These are phyloP conservation scores for Cryphonectria parasitica DNA, from an alignment of 2,329 filamentous ascomycete genomes.

Conservation along the genomic window DNA sequence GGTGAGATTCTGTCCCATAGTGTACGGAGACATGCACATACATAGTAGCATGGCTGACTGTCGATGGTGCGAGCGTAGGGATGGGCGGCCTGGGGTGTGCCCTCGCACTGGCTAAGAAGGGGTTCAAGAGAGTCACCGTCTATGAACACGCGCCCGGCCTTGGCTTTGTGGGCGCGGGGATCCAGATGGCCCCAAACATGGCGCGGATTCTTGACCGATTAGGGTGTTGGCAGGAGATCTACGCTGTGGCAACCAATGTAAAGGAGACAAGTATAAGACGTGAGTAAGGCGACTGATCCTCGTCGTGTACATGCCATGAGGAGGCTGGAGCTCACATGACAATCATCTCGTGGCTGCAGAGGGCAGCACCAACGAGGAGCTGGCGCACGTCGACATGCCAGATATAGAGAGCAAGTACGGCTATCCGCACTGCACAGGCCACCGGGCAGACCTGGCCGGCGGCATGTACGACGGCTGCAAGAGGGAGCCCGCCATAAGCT, in stretches of 20 bases:
- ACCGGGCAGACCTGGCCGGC: conserved; percentile 72
- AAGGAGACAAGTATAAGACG: conserved; percentile 73
- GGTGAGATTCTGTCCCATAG: conserved; percentile 31
- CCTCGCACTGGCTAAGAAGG: conserved; percentile 74
- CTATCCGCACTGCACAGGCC: conserved; percentile 80
- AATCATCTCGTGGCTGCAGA: conserved; percentile 44
- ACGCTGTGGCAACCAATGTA: conserved; percentile 71
- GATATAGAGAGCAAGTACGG: conserved; percentile 71
- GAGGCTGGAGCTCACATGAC: conserved; percentile 3
- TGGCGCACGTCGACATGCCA: conserved; percentile 70
- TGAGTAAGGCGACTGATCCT: conserved; percentile 38
- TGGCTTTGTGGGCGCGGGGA: conserved; percentile 83
- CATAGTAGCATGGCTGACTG: background rate
- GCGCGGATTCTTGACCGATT: conserved; percentile 73
- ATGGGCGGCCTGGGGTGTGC: conserved; percentile 79
- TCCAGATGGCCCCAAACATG: conserved; percentile 84
- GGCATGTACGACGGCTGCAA: conserved; percentile 73
- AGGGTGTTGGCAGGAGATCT: conserved; percentile 73
- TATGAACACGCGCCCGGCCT: conserved; percentile 75
- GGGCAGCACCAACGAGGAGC: conserved; percentile 69
- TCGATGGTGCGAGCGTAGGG: conserved; percentile 47
- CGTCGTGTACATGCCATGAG: background rate
- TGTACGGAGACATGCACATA: conserved; percentile 3
- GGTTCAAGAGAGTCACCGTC: conserved; percentile 73
- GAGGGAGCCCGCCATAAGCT: conserved; percentile 63